Conservation (phyloP, 2,329 filamentous ascomycete species). For the Monosporascus sp. region DNA sequence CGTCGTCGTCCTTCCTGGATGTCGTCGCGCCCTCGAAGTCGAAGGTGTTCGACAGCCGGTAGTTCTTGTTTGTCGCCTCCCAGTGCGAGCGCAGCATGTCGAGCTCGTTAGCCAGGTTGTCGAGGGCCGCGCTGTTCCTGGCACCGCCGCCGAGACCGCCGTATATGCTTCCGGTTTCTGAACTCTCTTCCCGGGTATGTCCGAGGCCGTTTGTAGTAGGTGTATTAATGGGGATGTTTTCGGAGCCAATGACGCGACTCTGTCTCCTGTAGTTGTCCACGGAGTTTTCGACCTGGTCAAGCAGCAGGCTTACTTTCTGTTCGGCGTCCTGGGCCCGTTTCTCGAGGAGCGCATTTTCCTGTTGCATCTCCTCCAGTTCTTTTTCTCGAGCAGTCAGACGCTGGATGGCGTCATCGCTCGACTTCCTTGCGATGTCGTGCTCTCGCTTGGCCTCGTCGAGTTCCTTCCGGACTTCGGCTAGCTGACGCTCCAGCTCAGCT, state of each 20-base stretch:
- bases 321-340: slow-evolving; percentile 84
- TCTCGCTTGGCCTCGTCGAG: slow-evolving; percentile 61
- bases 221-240: slow-evolving; percentile 33
- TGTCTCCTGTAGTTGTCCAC: slow-evolving; percentile 91
- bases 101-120: slow-evolving; percentile 86
- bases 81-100: slow-evolving; percentile 87
- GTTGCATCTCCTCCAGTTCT: slow-evolving; percentile 75
- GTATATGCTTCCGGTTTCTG: slow-evolving; percentile 59
- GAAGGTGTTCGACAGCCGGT: slow-evolving; percentile 82
- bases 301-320: slow-evolving; percentile 82
- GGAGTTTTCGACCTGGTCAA: slow-evolving; percentile 90
- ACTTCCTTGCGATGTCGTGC: slow-evolving; percentile 54
- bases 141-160: slow-evolving; percentile 47
- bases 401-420: slow-evolving; percentile 47
- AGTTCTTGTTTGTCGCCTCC: slow-evolving; percentile 94
- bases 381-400: slow-evolving; percentile 56
- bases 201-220: slow-evolving; percentile 30
- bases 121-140: slow-evolving; percentile 65
- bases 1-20: slow-evolving; percentile 40
- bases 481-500: slow-evolving; percentile 63
- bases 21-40: slow-evolving; percentile 62
- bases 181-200: slow-evolving; percentile 50
- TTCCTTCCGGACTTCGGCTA: slow-evolving; percentile 64
- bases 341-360: slow-evolving; percentile 77
- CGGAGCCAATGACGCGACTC: slow-evolving; percentile 53